Base-by-base conservation (phyloP, 2,329 filamentous ascomycete species). In the Cladosporium sp. region DNA sequence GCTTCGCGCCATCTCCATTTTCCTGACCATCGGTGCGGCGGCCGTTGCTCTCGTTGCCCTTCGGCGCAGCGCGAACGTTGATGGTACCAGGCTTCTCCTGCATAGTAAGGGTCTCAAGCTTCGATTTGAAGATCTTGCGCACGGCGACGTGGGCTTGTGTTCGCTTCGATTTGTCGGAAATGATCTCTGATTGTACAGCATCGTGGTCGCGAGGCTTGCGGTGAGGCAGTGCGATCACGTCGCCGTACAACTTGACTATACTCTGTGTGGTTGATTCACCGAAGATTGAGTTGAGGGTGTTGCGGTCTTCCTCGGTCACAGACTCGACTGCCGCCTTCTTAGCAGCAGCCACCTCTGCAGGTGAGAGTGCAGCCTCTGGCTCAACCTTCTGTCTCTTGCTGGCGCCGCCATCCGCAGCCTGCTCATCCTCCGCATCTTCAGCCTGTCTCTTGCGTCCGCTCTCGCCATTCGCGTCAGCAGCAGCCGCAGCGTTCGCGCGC, bases 81-180 rank as follows among this genome's bases (percentile, higher is more conserved):
- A 89, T 83, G 24, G 89, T 89, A 37, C 88, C 83, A 57, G 79
- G 79, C 22, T 89, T 88, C 47, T 89, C 83, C 58, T 87, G 84
- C 60, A 87, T 83, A 45, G 91, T 95, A 17, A 78, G 79, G 1
- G 90, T 95, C 58, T 96, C 90, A 51, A 96, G 80, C 57, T 84
- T 82, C 2, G 86, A 87, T n/a, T 79, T 77, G 72, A 96, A 96
- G 60, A 96, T 87, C 39, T 87, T 86, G 24, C 92, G 89, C 45
- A 96, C 77, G 8, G 78, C 76, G 62, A 83, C 76, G 68, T 90
- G 87, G 7, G 88, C 81, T 61, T 81, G 76, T 36, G 84, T 85
- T 7, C 87, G 83, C 56, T 78, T 69, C 17, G 81, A 79, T 62
- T 86, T 85, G 64, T 88, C 84, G 3, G 75, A 72, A 37, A 89